phyloP scores from a whole-genome alignment of 345 rosid genomes.

The Nephelium lappaceum region DNA sequence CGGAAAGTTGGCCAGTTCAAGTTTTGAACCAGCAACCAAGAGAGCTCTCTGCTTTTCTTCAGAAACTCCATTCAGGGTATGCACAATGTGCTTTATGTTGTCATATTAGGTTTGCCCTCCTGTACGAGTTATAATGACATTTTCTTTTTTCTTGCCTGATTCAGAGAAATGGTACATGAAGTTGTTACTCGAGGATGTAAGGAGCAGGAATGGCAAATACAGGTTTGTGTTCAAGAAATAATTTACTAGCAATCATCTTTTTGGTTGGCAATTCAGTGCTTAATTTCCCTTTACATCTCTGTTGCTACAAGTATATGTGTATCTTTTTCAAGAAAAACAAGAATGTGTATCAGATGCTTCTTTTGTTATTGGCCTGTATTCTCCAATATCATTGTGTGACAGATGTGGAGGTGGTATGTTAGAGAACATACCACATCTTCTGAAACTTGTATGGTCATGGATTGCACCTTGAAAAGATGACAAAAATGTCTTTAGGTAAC shows the following conservation, averaged over 20 bases:
- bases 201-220: slow-evolving; percentile 94
- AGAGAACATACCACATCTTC: slow-evolving; percentile 82
- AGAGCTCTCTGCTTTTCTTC: slow-evolving; percentile 84
- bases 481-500: slow-evolving; percentile 72
- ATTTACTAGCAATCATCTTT: slow-evolving; percentile 2
- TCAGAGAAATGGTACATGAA: slow-evolving; percentile 86
- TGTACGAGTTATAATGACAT: slow-evolving; percentile 11
- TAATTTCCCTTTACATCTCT: neutral
- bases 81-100: slow-evolving; percentile 12
- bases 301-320: neutral
- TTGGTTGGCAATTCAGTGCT: neutral
- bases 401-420: slow-evolving; percentile 98
- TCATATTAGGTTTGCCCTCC: neutral
- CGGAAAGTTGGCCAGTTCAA: slow-evolving; percentile 89
- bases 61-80: slow-evolving; percentile 96
- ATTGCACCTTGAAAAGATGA: slow-evolving; percentile 90
- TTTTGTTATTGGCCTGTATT: neutral
- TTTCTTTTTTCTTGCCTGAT: slow-evolving; percentile 26
- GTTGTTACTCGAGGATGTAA: slow-evolving; percentile 86
- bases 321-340: no score
- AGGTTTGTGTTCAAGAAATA: slow-evolving; percentile 44
- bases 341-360: neutral
- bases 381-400: slow-evolving; percentile 33
- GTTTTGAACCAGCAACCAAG: slow-evolving; percentile 94
- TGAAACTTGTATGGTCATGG: slow-evolving; percentile 97